These are phyloP conservation scores for Nidularia sp. DNA, from an alignment of 768 basidiomycete genomes.

Conservation along the genomic window DNA sequence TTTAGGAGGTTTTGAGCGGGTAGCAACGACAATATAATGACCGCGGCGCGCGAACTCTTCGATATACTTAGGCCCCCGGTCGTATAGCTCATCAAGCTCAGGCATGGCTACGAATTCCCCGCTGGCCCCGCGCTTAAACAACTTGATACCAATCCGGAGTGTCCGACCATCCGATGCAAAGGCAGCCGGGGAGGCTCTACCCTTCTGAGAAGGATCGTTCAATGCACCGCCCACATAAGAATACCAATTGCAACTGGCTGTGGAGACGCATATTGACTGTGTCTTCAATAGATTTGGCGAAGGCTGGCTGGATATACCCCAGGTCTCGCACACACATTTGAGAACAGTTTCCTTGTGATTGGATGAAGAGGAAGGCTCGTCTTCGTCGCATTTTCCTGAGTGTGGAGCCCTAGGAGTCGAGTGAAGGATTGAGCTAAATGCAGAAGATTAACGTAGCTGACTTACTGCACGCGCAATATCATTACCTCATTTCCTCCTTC, in stretches of 20 bases:
- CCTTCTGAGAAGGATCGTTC: neutral
- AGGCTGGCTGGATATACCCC: neutral
- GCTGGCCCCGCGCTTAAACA: conserved; percentile 1
- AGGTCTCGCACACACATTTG: neutral
- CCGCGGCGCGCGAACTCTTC: conserved; percentile 1
- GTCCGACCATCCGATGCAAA: conserved; percentile 2
- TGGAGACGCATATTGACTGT: neutral
- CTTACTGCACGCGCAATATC: neutral
- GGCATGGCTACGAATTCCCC: conserved; percentile 1
- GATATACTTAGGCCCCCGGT: neutral
- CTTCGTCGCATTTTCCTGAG: too few relatives aligned
- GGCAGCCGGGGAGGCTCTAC: neutral
- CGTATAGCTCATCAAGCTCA: neutral
- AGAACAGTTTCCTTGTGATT: neutral
- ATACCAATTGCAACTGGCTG: neutral
- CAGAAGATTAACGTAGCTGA: neutral
- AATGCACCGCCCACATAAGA: neutral
- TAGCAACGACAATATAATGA: neutral
- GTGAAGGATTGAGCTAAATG: too few relatives aligned
- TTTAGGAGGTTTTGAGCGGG: neutral
- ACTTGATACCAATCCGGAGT: conserved; percentile 4
- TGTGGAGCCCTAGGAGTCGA: neutral
- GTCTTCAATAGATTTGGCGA: neutral
- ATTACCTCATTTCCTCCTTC: neutral
- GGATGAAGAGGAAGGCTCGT: too few relatives aligned